Conservation (phyloP, 305 asterid genomes). For the Striga hermonthica region DNA sequence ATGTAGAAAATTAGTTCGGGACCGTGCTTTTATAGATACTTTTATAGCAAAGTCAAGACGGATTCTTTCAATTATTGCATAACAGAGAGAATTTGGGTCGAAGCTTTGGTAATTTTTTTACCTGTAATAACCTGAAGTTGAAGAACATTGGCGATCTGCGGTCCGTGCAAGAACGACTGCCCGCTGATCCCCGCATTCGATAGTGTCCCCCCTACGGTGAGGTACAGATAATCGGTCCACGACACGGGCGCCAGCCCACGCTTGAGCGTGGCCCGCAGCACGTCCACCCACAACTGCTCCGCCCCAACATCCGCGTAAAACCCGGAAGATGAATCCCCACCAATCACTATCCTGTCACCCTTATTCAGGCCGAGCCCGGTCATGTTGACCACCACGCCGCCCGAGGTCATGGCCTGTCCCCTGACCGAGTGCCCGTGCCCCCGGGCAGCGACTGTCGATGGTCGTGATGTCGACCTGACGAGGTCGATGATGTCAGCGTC, state of each 20-base stretch:
- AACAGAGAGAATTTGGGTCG: too few species aligned
- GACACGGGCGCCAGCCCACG: background rate
- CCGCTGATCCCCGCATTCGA: background rate
- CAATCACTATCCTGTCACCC: background rate
- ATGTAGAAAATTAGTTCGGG: too few species aligned
- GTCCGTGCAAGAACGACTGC: background rate
- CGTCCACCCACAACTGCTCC: background rate
- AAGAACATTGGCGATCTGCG: background rate
- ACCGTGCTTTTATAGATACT: too few species aligned
- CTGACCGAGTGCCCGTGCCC: background rate
- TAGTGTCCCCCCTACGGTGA: background rate
- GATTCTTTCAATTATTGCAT: too few species aligned
- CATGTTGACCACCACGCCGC: constrained; percentile 13
- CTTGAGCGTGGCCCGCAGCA: background rate
- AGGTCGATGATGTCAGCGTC: background rate
- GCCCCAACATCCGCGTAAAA: background rate
- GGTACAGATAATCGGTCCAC: background rate
- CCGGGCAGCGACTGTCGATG: background rate
- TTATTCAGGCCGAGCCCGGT: background rate
- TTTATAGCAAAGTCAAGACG: too few species aligned
- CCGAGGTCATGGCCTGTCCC: background rate
- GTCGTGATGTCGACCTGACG: background rate
- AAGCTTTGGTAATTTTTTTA: too few species aligned
- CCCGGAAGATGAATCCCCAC: background rate
- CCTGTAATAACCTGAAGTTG: background rate